phyloP scores from a whole-genome alignment of 768 basidiomycete genomes.

The Tubosaeta sp. region DNA sequence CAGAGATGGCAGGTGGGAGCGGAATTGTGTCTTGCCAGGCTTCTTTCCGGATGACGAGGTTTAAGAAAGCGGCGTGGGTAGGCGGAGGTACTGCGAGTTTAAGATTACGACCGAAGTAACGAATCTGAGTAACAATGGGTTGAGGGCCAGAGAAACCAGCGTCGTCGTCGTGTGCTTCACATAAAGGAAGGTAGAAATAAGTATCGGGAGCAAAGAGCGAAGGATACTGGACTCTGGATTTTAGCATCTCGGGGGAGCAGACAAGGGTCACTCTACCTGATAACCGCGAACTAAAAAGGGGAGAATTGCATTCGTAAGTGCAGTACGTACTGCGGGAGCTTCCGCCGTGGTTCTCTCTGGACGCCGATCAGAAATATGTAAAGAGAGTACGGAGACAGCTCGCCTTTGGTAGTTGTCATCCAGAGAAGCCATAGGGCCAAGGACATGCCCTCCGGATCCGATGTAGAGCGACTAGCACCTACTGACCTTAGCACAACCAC shows the following conservation, averaged over 20 bases:
- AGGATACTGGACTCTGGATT: constrained; percentile 32
- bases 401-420: constrained; percentile 41
- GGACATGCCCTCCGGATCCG: constrained; percentile 36
- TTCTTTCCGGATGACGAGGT: constrained; percentile 36
- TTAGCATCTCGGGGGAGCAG: constrained; percentile 2
- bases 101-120: constrained; percentile 41
- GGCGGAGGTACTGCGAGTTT: constrained; percentile 39
- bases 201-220: constrained; percentile 41
- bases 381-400: constrained; percentile 9
- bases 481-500: constrained; percentile 10
- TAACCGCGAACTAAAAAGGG: constrained; percentile 41
- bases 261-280: constrained; percentile 28
- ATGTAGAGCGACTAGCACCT: neutral
- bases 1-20: constrained; percentile 18
- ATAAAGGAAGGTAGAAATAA: constrained; percentile 41
- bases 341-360: constrained; percentile 35
- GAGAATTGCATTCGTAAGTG: constrained; percentile 32
- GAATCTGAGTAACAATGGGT: constrained; percentile 31
- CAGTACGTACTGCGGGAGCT: constrained; percentile 21
- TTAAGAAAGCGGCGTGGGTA: constrained; percentile 38
- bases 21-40: constrained; percentile 28
- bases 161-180: constrained; percentile 20
- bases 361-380: constrained; percentile 11
- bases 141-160: constrained; percentile 31
- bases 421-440: constrained; percentile 45